Percentiles rank a stretch among this genome's conserved stretches.
These are phyloP conservation scores for Lasiodiplodia sp. DNA, from an alignment of 2,329 filamentous ascomycete genomes.

Conservation along the genomic window DNA sequence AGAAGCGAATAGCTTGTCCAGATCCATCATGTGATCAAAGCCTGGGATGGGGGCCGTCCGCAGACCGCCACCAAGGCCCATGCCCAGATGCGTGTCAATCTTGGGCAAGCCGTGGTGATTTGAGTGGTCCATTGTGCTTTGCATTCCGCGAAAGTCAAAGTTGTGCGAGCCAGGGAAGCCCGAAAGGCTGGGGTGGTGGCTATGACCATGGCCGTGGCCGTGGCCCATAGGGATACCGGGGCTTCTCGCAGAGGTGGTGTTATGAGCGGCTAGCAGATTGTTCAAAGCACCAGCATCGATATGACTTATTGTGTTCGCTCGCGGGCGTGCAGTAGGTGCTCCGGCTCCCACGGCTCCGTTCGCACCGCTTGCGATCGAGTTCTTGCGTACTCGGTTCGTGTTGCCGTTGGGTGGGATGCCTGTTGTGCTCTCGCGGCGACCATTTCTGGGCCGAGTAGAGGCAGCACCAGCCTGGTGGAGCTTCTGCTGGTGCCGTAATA, in stretches of 20 bases:
- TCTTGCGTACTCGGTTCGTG: constrained; percentile 84
- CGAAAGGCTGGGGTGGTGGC: constrained; percentile 76
- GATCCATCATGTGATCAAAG: constrained; percentile 72
- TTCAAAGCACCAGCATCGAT: constrained; percentile 78
- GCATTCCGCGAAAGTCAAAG: constrained; percentile 76
- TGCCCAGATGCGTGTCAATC: constrained; percentile 78
- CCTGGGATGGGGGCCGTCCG: constrained; percentile 75
- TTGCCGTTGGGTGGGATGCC: constrained; percentile 70
- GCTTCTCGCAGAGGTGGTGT: constrained; percentile 55
- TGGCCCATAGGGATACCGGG: constrained; percentile 53
- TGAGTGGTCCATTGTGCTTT: constrained; percentile 54
- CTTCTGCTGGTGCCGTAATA: constrained; percentile 97
- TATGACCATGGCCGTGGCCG: constrained; percentile 49
- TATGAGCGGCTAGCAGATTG: constrained; percentile 70
- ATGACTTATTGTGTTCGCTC: constrained; percentile 96
- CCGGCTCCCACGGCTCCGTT: constrained; percentile 55
- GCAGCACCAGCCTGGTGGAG: constrained; percentile 92
- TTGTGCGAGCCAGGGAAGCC: constrained; percentile 65
- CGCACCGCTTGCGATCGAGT: constrained; percentile 75
- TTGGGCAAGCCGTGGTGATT: constrained; percentile 79
- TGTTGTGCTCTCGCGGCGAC: constrained; percentile 83
- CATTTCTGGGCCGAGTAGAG: constrained; percentile 82
- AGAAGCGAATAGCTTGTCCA: constrained; percentile 74
- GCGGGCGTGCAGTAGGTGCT: constrained; percentile 68
- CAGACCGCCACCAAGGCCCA: constrained; percentile 72